These are phyloP conservation scores for Melastoma candidum DNA, from an alignment of 441 rosid species.

Conservation along the genomic window DNA sequence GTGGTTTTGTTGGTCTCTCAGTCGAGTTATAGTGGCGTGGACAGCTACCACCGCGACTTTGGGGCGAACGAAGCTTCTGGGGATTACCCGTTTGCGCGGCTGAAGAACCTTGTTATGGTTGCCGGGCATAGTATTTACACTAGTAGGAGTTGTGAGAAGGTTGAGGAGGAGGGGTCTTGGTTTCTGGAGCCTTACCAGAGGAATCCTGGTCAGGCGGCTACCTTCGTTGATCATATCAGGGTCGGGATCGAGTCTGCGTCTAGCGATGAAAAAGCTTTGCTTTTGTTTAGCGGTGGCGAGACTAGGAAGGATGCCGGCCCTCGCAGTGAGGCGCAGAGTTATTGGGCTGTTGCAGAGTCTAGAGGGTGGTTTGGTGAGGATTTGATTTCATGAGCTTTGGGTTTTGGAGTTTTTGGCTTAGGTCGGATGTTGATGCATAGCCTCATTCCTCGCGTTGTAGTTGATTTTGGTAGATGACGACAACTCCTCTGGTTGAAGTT, in stretches of 20 bases:
- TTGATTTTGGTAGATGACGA: not conserved
- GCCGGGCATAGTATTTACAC: slow-evolving; percentile 94
- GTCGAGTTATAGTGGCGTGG: slow-evolving; percentile 17
- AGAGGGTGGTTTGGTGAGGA: slow-evolving; percentile 91
- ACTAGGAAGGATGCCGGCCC: slow-evolving; percentile 94
- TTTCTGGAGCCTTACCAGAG: slow-evolving; percentile 89
- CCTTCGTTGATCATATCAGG: slow-evolving; percentile 71
- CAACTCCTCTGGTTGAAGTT: too few relatives aligned
- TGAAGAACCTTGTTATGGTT: slow-evolving; percentile 84
- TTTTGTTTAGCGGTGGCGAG: slow-evolving; percentile 90
- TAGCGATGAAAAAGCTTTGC: slow-evolving; percentile 64
- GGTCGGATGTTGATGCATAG: not conserved
- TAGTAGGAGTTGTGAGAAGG: slow-evolving; percentile 61
- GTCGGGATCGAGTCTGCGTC: slow-evolving; percentile 60
- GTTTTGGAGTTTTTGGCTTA: not conserved
- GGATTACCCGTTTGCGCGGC: slow-evolving; percentile 51
- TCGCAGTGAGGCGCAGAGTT: slow-evolving; percentile 96
- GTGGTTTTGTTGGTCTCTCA: slow-evolving; percentile 43
- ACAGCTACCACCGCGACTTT: too few relatives aligned
- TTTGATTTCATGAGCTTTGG: slow-evolving; percentile 14
- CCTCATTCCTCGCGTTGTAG: not conserved
- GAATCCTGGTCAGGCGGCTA: slow-evolving; percentile 86
- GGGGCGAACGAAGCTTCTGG: slow-evolving; percentile 11
- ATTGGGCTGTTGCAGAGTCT: slow-evolving; percentile 91
- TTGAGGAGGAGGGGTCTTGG: slow-evolving; percentile 88